phyloP scores from a whole-genome alignment of 2,329 filamentous ascomycete genomes.

The Claviceps fusiformis region DNA sequence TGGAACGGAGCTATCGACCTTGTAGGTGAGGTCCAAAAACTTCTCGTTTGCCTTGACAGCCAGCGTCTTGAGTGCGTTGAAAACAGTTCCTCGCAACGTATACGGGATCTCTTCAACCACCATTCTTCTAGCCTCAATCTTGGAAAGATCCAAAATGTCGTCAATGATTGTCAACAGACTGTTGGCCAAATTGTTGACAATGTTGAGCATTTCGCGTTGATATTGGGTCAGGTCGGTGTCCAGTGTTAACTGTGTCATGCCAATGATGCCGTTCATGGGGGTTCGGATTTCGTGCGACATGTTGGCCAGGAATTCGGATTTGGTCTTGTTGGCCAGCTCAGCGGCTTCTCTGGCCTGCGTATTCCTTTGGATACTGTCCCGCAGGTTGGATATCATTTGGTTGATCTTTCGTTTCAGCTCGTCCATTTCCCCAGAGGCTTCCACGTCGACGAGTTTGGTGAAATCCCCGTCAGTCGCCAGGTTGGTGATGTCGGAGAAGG shows the following conservation, averaged over 20 bases:
- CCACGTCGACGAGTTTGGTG: slow-evolving; percentile 89
- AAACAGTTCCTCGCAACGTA: slow-evolving; percentile 84
- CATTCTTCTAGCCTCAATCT: slow-evolving; percentile 93
- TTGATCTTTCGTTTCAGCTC: slow-evolving; percentile 99
- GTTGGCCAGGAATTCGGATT: slow-evolving; percentile 95
- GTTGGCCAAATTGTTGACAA: slow-evolving; percentile 92
- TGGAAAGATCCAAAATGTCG: slow-evolving; percentile 59
- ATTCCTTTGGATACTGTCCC: slow-evolving; percentile 93
- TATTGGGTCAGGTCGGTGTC: slow-evolving; percentile 92
- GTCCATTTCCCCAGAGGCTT: slow-evolving; percentile 97
- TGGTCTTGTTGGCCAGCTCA: slow-evolving; percentile 93
- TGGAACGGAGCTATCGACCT: slow-evolving; percentile 83
- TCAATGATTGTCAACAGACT: slow-evolving; percentile 96
- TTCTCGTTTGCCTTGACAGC: slow-evolving; percentile 98
- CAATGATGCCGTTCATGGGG: slow-evolving; percentile 94
- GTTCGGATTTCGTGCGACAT: slow-evolving; percentile 99
- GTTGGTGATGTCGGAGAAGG: slow-evolving; percentile 97
- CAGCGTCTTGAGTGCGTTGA: slow-evolving; percentile 91
- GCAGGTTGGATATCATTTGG: slow-evolving; percentile 91
- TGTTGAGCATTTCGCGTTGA: slow-evolving; percentile 96
- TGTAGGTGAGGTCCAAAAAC: slow-evolving; percentile 81
- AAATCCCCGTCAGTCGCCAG: slow-evolving; percentile 94
- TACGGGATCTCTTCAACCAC: slow-evolving; percentile 97
- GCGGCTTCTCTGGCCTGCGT: slow-evolving; percentile 91
- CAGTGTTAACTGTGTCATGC: slow-evolving; percentile 92